Evolutionary conservation across 2,329 filamentous ascomycete genomes (phyloP), one percentile per base, ranked within the genome.

Genomic region (Ramularia endophylla): DNA sequence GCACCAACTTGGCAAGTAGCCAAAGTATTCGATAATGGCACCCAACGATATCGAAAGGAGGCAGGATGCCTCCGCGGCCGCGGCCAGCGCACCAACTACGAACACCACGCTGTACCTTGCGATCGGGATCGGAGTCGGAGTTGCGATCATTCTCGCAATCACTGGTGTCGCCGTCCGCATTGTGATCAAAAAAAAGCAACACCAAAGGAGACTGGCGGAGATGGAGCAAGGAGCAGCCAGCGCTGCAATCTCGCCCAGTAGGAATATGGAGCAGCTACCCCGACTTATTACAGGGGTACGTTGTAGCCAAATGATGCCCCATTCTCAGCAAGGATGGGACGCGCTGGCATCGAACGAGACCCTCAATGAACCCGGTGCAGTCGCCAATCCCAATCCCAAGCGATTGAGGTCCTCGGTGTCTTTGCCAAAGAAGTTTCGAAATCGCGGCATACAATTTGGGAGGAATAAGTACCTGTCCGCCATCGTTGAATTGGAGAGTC

Each of bases 321-420:
- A 62, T 32, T 49, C 56, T 2, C 58, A 57, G 31, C 58, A 58
- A 11, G 65, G 64, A 27, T 71, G 67, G 67, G 65, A 59, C 12
- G 52, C 64, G 35, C 50, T 70, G 8, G 56, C 56, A 8, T 70
- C 67, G 1, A 56, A 59, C n/a, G 66, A 69, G 28, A 50, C 52
- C n/a, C 38, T 63, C 17, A 40, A 56, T 29, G 47, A 48, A 35
- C 41, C 48, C n/a, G 30, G 54, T 9, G 36, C 34, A 7, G 35
- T 41, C 6, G 31, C 30, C 3, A 31, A 37, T 12, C 32, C 36
- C 15, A 12, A 13, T 7, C 36, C 36, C 15, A 47, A 48, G 40
- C 45, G 48, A 19, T 55, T 57, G 44, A 48, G 55, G 27, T 28
- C 41, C 5, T 49, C 52, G 3, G 37, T 54, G 5, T 50, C 48